Conservation (phyloP, 108 stramenopile species). For the Nitzschia sp. region DNA sequence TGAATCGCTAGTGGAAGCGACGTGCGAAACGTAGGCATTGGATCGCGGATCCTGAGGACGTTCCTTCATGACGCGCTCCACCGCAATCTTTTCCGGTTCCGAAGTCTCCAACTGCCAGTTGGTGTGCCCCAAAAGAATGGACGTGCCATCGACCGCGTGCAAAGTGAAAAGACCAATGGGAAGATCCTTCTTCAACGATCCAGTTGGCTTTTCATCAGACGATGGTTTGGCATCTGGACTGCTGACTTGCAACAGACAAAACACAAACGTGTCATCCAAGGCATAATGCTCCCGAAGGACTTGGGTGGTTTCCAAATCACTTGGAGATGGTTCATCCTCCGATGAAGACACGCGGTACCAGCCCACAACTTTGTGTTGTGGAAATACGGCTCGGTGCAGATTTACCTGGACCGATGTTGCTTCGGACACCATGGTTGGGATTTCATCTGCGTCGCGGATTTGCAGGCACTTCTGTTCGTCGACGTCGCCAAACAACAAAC, state of each 20-base stretch:
- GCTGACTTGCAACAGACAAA: slow-evolving; percentile 40
- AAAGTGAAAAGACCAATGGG: slow-evolving; percentile 62
- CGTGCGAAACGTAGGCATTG: slow-evolving; percentile 26
- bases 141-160: slow-evolving; percentile 14
- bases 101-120: slow-evolving; percentile 67
- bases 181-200: slow-evolving; percentile 38
- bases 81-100: slow-evolving; percentile 75
- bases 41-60: slow-evolving; percentile 27
- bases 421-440: slow-evolving; percentile 40
- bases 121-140: slow-evolving; percentile 54
- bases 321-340: slow-evolving; percentile 38
- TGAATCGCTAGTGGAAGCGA: slow-evolving; percentile 37
- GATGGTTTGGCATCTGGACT: slow-evolving; percentile 2
- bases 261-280: slow-evolving; percentile 22
- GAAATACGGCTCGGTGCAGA: slow-evolving; percentile 79
- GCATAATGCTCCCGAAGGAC: slow-evolving; percentile 45
- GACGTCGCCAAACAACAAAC: slow-evolving; percentile 59
- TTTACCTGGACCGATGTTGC: slow-evolving; percentile 54
- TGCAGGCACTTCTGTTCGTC: slow-evolving; percentile 37
- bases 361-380: slow-evolving; percentile 69
- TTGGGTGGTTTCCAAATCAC: slow-evolving; percentile 56
- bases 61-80: slow-evolving; percentile 70
- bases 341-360: slow-evolving; percentile 68
- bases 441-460: slow-evolving; percentile 46
- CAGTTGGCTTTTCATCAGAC: background rate